Evolutionary conservation across 306 rosid species (phyloP).

Genomic region (Senna tora): DNA sequence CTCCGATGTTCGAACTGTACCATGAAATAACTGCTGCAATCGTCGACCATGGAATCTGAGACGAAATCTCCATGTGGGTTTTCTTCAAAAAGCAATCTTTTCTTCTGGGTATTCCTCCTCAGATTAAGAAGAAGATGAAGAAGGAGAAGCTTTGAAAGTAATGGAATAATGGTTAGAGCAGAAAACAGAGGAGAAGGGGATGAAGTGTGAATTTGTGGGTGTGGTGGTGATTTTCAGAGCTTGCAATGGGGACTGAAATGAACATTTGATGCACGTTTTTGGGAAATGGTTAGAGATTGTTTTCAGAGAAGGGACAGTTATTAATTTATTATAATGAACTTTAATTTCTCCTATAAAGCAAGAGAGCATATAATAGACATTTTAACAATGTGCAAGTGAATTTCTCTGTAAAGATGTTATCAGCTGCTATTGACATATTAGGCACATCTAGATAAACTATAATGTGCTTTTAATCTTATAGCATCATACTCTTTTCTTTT

Average conservation of each 20-base stretch:
- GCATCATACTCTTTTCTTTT: not conserved
- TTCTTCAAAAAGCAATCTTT: constrained; percentile 2
- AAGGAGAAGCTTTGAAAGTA: not conserved
- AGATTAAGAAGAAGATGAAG: not conserved
- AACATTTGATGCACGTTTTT: constrained; percentile 5
- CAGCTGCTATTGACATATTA: not conserved
- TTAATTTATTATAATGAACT: not conserved
- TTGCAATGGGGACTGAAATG: not conserved
- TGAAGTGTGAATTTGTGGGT: not conserved
- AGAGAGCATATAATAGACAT: not conserved
- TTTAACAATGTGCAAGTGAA: not conserved
- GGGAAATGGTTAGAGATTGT: not conserved
- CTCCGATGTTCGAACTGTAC: constrained; percentile 53
- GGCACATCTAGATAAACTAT: not conserved
- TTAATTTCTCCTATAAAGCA: too few relatives aligned
- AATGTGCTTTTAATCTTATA: not conserved
- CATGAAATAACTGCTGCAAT: constrained; percentile 38
- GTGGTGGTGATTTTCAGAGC: not conserved
- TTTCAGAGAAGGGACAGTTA: not conserved
- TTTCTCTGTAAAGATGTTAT: not conserved
- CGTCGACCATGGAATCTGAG: constrained; percentile 44
- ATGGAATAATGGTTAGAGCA: not conserved
- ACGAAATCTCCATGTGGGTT: constrained; percentile 26
- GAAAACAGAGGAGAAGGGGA: not conserved
- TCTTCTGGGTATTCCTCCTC: not conserved